phyloP scores from a whole-genome alignment of 495 filamentous ascomycete genomes.

The Lineolata rhizophorae region DNA sequence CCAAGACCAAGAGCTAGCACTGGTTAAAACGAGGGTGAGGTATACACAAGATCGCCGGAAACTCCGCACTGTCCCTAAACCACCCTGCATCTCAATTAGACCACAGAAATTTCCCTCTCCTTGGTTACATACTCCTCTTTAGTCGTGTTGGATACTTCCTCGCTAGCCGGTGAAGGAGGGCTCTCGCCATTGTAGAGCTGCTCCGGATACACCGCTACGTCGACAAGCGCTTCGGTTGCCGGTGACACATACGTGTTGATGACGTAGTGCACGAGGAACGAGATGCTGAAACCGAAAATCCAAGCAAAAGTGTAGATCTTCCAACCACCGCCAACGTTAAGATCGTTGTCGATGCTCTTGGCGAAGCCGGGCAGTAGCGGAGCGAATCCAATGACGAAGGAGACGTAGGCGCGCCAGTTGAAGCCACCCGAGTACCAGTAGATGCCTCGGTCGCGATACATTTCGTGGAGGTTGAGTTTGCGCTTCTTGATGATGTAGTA shows the following conservation, averaged over 20 bases:
- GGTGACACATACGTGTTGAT: conserved; percentile 20
- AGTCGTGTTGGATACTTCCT: no score
- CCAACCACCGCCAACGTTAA: conserved; percentile 20
- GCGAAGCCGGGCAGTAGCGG: conserved; percentile 23
- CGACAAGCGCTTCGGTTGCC: conserved; percentile 14
- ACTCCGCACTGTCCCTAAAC: no score
- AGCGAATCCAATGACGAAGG: conserved; percentile 21
- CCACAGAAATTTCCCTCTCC: no score
- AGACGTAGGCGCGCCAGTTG: conserved; percentile 20
- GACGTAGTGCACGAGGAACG: conserved; percentile 17
- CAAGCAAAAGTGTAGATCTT: conserved; percentile 20
- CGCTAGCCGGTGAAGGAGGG: no score
- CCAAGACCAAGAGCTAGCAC: no score
- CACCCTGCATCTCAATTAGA: no score
- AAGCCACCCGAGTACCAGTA: conserved; percentile 24
- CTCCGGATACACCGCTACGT: conserved; percentile 20
- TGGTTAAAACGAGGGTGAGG: no score
- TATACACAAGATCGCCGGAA: no score
- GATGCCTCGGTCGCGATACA: conserved; percentile 20
- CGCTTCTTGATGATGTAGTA: conserved; percentile 21
- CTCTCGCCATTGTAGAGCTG: no score
- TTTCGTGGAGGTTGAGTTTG: conserved; percentile 17
- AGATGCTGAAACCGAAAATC: conserved; percentile 18
- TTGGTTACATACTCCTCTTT: no score
- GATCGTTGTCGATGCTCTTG: conserved; percentile 12